Percentiles rank a stretch among this genome's conserved stretches.
These are phyloP conservation scores for Penicillium sp. DNA, from an alignment of 2,329 filamentous ascomycete species.

Conservation along the genomic window DNA sequence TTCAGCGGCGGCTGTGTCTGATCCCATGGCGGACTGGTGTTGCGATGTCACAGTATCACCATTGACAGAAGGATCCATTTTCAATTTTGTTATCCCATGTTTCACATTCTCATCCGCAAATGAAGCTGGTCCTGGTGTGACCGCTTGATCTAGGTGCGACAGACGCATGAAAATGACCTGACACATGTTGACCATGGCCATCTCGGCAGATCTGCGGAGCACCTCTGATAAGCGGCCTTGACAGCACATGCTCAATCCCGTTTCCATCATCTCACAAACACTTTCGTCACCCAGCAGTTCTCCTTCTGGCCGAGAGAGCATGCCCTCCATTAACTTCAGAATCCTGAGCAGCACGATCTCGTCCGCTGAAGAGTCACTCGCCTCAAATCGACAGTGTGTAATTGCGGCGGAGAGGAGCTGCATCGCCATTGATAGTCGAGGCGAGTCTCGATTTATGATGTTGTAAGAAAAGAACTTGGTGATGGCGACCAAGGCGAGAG, in stretches of 20 bases:
- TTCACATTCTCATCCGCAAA: slow-evolving; percentile 54
- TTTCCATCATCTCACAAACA: slow-evolving; percentile 99
- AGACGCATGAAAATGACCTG: slow-evolving; percentile 95
- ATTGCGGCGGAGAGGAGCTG: slow-evolving; percentile 91
- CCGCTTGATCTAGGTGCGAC: slow-evolving; percentile 78
- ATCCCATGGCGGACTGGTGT: slow-evolving; percentile 42
- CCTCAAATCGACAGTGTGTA: slow-evolving; percentile 96
- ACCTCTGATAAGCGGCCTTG: slow-evolving; percentile 89
- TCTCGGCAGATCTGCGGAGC: slow-evolving; percentile 84
- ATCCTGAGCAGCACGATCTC: slow-evolving; percentile 95
- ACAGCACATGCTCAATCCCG: slow-evolving; percentile 93
- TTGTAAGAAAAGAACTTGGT: slow-evolving; percentile 97
- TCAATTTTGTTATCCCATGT: slow-evolving; percentile 68
- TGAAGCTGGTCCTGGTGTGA: slow-evolving; percentile 63
- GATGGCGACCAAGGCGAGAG: slow-evolving; percentile 86
- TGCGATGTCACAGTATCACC: slow-evolving; percentile 60
- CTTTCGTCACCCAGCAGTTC: slow-evolving; percentile 95
- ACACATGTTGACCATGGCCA: slow-evolving; percentile 98
- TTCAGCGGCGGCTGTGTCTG: slow-evolving; percentile 35
- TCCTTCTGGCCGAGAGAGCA: slow-evolving; percentile 90
- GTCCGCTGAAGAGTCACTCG: slow-evolving; percentile 89
- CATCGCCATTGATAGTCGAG: slow-evolving; percentile 88
- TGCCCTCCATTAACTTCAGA: slow-evolving; percentile 95
- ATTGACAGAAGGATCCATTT: slow-evolving; percentile 77
- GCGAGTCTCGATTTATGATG: slow-evolving; percentile 78